Base-by-base conservation (phyloP, 1,284 basidiomycete species). In the Microbotryum lychnidis-dioicae region DNA sequence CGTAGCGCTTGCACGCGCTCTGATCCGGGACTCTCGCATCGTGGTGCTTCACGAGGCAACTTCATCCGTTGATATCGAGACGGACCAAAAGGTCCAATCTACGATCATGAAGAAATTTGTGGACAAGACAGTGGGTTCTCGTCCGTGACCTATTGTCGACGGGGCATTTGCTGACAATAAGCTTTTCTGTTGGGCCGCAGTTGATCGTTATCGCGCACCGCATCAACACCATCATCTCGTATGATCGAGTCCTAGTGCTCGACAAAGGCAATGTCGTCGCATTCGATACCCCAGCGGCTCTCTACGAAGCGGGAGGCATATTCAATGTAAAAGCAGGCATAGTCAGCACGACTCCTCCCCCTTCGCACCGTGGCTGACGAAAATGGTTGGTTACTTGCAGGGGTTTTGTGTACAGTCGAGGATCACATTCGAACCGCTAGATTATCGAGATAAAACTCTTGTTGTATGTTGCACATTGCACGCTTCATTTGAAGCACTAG, bases 31-130 rank as follows among this genome's bases (percentile, higher is more conserved):
- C 69, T 80, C 85, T 12, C 84, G 82, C 68, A 80, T 91, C 50
- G 81, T 89, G 49, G 83, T 89, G 55, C 77, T 90, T 10, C 87
- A 90, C 68, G 86, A 89, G 73, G 87, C 87, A 0, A 90, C 88
- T 1, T 87, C 86, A n/a, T 87, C 81, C 54, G 86, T 91, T 21
- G 86, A 88, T 74, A 73, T 85, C 7, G 83, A 84, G 71, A 88
- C 86, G 3, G 87, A 88, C 73, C 77, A 79, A 48, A 82, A 82
- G 71, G 87, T 88, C 63, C 86, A 89, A 69, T 73, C 79, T 50
- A 87, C 85, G 2, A 87, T 89, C 58, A 77, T 82, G 52, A 78
- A 75, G 14, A 82, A 87, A 70, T 87, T 88, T 73, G 76, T 75
- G 49, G 80, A 83, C 70, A 80, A 80, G 66, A 86, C 85, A 0